Percentiles rank a stretch among this genome's conserved stretches.
These are phyloP conservation scores for Termitomyces sp. DNA, from an alignment of 1,284 basidiomycete species.

Conservation along the genomic window DNA sequence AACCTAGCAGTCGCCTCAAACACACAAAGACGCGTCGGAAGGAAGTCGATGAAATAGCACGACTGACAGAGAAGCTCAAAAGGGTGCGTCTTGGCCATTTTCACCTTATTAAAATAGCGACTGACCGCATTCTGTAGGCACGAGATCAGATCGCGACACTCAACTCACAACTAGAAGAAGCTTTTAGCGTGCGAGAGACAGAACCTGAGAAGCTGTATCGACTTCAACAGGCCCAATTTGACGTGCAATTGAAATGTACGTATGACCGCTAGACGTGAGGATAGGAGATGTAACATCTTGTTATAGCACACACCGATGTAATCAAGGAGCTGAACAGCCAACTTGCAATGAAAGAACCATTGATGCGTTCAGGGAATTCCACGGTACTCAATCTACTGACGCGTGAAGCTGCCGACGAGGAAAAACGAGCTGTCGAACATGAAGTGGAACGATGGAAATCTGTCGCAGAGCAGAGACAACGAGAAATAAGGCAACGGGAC, in stretches of 20 bases:
- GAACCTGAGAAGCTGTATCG: slow-evolving; percentile 55
- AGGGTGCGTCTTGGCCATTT: slow-evolving; percentile 19
- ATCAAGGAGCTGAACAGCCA: slow-evolving; percentile 54
- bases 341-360: slow-evolving; percentile 47
- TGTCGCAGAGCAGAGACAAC: slow-evolving; percentile 38
- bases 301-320: slow-evolving; percentile 50
- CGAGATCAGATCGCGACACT: slow-evolving; percentile 44
- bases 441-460: slow-evolving; percentile 44
- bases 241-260: slow-evolving; percentile 46
- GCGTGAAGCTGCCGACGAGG: slow-evolving; percentile 65
- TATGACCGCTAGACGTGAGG: not conserved
- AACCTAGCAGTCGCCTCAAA: slow-evolving; percentile 8
- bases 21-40: slow-evolving; percentile 6
- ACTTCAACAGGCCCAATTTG: slow-evolving; percentile 42
- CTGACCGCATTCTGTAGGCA: slow-evolving; percentile 26
- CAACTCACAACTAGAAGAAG: slow-evolving; percentile 50
- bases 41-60: slow-evolving; percentile 17
- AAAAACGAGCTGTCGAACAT: slow-evolving; percentile 48
- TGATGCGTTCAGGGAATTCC: slow-evolving; percentile 43
- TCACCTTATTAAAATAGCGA: not conserved
- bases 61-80: slow-evolving; percentile 23
- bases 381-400: slow-evolving; percentile 61
- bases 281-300: slow-evolving; percentile 2
- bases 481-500: slow-evolving; percentile 40
- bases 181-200: slow-evolving; percentile 49